Conservation (phyloP, 345 rosid species). For the Salix koriyanagi region DNA sequence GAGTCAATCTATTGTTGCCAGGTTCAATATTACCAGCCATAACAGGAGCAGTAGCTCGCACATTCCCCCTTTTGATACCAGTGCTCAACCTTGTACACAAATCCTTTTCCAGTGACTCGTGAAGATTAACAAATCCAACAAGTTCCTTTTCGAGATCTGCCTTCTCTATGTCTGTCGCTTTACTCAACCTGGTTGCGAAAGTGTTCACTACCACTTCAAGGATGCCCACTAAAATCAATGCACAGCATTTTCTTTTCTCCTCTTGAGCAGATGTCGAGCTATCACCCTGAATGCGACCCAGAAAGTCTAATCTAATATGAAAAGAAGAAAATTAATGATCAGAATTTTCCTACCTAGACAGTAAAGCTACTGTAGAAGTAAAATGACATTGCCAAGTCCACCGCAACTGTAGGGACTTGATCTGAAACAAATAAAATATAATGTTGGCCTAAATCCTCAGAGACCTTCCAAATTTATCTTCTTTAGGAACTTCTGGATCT, state of each 20-base stretch:
- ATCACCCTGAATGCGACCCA: constrained; percentile 48
- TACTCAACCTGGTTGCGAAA: constrained; percentile 53
- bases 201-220: constrained; percentile 59
- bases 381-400: not conserved
- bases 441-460: constrained; percentile 11
- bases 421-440: constrained; percentile 7
- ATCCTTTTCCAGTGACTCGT: constrained; percentile 43
- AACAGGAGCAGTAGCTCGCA: constrained; percentile 29
- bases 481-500: constrained; percentile 46
- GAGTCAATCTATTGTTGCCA: constrained; percentile 29
- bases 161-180: constrained; percentile 43
- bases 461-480: constrained; percentile 54
- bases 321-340: constrained; percentile 18
- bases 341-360: constrained; percentile 1
- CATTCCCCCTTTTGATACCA: constrained; percentile 42
- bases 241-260: constrained; percentile 50
- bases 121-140: constrained; percentile 44
- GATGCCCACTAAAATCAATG: constrained; percentile 49
- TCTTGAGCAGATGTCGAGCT: constrained; percentile 44
- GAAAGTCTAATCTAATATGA: constrained; percentile 52
- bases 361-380: not conserved
- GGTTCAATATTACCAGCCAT: constrained; percentile 27
- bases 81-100: constrained; percentile 40
- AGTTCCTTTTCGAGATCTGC: constrained; percentile 59
- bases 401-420: not conserved